Percentiles rank a stretch among this genome's conserved stretches.
Conservation (phyloP, 140 eudicot genomes). For the Anethum foeniculum region DNA sequence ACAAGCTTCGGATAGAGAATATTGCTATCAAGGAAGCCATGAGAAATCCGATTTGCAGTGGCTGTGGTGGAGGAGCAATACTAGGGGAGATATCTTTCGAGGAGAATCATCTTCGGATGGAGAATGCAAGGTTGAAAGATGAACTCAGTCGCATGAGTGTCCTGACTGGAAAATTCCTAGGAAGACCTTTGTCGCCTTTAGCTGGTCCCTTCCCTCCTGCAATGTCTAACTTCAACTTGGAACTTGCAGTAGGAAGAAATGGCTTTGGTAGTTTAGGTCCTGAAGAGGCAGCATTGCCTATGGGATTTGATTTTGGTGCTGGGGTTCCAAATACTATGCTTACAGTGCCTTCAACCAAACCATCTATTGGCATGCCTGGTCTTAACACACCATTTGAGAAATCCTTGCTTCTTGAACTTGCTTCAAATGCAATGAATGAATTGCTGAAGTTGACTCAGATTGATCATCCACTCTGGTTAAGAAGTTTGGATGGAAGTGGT, state of each 20-base stretch:
- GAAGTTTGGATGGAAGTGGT: constrained; percentile 39
- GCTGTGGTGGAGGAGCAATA: constrained; percentile 68
- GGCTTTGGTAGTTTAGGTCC: constrained; percentile 44
- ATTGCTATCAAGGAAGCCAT: constrained; percentile 67
- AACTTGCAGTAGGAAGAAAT: constrained; percentile 63
- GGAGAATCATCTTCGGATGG: constrained; percentile 50
- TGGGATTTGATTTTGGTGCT: constrained; percentile 51
- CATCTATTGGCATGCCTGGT: constrained; percentile 22
- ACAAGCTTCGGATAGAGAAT: constrained; percentile 55
- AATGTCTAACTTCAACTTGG: constrained; percentile 41
- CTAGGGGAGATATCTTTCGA: constrained; percentile 58
- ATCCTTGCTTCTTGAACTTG: constrained; percentile 51
- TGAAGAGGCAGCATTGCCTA: constrained; percentile 38
- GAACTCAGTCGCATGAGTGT: constrained; percentile 49
- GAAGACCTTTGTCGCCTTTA: constrained; percentile 41
- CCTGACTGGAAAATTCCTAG: constrained; percentile 54
- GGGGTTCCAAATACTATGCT: constrained; percentile 36
- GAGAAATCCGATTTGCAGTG: constrained; percentile 47
- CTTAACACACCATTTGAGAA: constrained; percentile 41
- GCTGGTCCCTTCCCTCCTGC: constrained; percentile 25
- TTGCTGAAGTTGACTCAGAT: constrained; percentile 59
- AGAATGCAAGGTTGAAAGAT: constrained; percentile 60
- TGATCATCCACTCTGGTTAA: constrained; percentile 60
- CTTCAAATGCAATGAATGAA: constrained; percentile 73
- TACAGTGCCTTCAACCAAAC: constrained; percentile 25